These are phyloP conservation scores for Scheffersomyces ergatensis DNA, from an alignment of 805 yeast genomes.

Conservation along the genomic window DNA sequence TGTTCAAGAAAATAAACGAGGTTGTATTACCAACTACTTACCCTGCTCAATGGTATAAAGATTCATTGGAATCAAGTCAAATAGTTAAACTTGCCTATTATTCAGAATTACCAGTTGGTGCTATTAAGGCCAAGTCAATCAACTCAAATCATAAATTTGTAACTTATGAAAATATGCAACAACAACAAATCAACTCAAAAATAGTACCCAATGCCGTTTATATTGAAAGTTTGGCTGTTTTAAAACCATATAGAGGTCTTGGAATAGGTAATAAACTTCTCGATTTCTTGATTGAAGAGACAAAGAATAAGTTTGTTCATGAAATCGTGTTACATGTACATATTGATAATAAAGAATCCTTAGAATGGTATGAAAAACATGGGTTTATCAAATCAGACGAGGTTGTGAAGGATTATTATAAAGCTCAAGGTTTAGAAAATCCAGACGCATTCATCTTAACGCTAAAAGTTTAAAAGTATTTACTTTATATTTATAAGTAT, in stretches of 20 bases:
- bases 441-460: constrained; percentile 48
- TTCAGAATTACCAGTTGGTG: constrained; percentile 81
- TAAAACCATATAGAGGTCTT: constrained; percentile 57
- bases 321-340: constrained; percentile 55
- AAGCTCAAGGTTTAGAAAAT: constrained; percentile 39
- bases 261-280: constrained; percentile 65
- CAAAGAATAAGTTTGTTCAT: constrained; percentile 53
- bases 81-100: constrained; percentile 60
- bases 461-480: constrained; percentile 19
- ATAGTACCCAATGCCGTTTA: constrained; percentile 53
- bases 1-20: constrained; percentile 54
- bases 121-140: constrained; percentile 55
- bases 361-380: constrained; percentile 49
- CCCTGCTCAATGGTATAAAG: constrained; percentile 50
- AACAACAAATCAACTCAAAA: constrained; percentile 17
- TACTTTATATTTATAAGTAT: background rate
- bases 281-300: constrained; percentile 53
- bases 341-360: constrained; percentile 36
- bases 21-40: constrained; percentile 51
- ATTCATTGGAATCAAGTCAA: constrained; percentile 46
- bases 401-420: constrained; percentile 46
- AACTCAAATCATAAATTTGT: constrained; percentile 26
- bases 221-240: constrained; percentile 66
- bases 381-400: constrained; percentile 45
- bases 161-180: constrained; percentile 22